Percentiles rank a stretch among this genome's conserved stretches.
These are phyloP conservation scores for Juglanconis oblonga DNA, from an alignment of 2,329 filamentous ascomycete genomes.

Conservation along the genomic window DNA sequence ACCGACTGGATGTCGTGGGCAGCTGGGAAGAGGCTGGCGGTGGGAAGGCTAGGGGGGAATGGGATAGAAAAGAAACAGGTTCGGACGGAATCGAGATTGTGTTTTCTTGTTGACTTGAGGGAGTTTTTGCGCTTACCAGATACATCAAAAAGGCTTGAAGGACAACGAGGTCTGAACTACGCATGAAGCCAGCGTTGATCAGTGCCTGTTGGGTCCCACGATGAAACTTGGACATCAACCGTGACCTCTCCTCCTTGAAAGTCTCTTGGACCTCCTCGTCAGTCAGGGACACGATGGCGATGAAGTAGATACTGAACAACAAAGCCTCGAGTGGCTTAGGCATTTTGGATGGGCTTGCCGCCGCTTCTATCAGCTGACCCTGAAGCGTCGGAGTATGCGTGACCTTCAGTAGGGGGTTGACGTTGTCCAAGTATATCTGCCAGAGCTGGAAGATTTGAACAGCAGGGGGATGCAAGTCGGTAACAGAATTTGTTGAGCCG, in stretches of 20 bases:
- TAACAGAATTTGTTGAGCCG: slow-evolving; percentile 39
- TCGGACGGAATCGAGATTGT: not conserved
- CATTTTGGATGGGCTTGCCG: slow-evolving; percentile 51
- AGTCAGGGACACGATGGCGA: slow-evolving; percentile 56
- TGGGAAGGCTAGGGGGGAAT: not conserved
- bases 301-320: slow-evolving; percentile 64
- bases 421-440: slow-evolving; percentile 68
- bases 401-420: slow-evolving; percentile 67
- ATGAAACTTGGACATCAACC: slow-evolving; percentile 52
- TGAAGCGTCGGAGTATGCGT: slow-evolving; percentile 66
- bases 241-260: slow-evolving; percentile 51
- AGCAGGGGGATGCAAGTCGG: slow-evolving; percentile 48
- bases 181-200: slow-evolving; percentile 64
- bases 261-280: slow-evolving; percentile 50
- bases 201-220: slow-evolving; percentile 62
- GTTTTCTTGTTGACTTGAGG: not conserved
- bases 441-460: slow-evolving; percentile 64
- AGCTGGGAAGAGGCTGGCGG: not conserved
- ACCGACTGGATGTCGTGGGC: slow-evolving; percentile 3
- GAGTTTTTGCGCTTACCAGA: slow-evolving; percentile 45
- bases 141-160: slow-evolving; percentile 68
- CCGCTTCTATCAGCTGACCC: slow-evolving; percentile 60
- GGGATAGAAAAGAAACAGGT: not conserved
- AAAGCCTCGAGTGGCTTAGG: slow-evolving; percentile 59
- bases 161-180: slow-evolving; percentile 61